A percentile compares a stretch with the other conserved stretches of the same genome.
Evolutionary conservation across 352 stramenopile species (phyloP).

Genomic region (Thalassiosira delicatula): DNA sequence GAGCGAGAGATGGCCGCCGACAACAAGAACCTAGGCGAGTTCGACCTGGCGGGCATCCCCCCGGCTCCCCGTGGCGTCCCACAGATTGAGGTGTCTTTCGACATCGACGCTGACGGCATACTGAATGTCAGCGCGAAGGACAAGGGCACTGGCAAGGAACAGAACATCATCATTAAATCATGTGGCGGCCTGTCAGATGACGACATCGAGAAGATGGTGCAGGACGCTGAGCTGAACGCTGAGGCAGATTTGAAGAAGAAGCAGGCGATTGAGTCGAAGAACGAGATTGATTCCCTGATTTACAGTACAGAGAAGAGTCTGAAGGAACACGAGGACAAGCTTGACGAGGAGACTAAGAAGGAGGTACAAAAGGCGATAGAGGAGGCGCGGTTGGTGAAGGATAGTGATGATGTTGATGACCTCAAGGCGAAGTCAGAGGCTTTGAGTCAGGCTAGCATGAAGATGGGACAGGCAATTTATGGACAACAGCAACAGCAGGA

Average conservation of each 20-base stretch:
- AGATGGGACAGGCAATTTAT: conserved; percentile 98
- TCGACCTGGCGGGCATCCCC: conserved; percentile 97
- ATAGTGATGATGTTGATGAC: conserved; percentile 89
- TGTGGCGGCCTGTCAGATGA: too few relatives aligned
- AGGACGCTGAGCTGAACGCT: too few relatives aligned
- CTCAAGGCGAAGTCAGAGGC: conserved; percentile 93
- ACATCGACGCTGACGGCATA: conserved; percentile 99
- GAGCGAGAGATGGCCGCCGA: conserved; percentile 99
- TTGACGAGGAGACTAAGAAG: conserved; percentile 91
- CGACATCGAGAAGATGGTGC: too few relatives aligned
- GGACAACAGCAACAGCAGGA: conserved; percentile 86
- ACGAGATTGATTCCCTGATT: conserved; percentile 94
- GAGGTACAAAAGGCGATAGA: conserved; percentile 92
- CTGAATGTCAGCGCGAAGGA: conserved; percentile 97
- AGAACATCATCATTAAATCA: conserved; percentile 99
- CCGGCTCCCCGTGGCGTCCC: conserved; percentile 96
- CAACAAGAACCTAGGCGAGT: conserved; percentile 99
- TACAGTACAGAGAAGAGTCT: conserved; percentile 95
- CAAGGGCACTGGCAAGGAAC: conserved; percentile 97
- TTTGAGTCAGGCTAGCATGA: conserved; percentile 92
- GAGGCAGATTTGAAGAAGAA: too few relatives aligned
- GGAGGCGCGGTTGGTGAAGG: conserved; percentile 88
- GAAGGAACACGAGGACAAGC: conserved; percentile 94
- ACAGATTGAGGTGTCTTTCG: conserved; percentile 98
- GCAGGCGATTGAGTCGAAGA: too few relatives aligned